Evolutionary conservation across 345 rosid species (phyloP).

Genomic region (Eucalyptus microcorys): DNA sequence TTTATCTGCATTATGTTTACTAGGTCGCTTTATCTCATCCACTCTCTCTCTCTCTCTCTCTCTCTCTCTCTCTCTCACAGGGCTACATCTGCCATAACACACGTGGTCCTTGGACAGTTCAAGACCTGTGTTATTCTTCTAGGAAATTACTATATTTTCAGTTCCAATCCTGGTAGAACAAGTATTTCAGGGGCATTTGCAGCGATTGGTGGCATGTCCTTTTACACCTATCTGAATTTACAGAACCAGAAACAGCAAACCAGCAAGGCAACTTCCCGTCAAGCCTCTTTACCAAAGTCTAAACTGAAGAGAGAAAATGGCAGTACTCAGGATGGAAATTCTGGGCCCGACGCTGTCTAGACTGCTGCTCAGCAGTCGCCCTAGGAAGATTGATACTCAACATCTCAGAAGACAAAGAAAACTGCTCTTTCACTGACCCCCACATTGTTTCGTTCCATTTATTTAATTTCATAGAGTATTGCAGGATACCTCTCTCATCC

Average conservation of each 20-base stretch:
- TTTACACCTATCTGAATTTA: slow-evolving; percentile 46
- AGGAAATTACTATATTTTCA: slow-evolving; percentile 47
- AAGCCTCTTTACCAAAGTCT: slow-evolving; percentile 18
- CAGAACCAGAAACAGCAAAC: slow-evolving; percentile 13
- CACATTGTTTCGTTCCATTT: background rate
- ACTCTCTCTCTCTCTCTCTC: background rate
- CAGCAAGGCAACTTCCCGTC: slow-evolving; percentile 12
- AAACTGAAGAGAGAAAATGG: slow-evolving; percentile 36
- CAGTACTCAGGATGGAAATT: slow-evolving; percentile 13
- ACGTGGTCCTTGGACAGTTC: slow-evolving; percentile 73
- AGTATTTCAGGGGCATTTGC: slow-evolving; percentile 54
- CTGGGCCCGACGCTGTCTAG: background rate
- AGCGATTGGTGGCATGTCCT: slow-evolving; percentile 61
- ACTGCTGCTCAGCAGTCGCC: background rate
- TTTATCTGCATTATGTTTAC: background rate
- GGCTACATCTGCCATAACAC: slow-evolving; percentile 68
- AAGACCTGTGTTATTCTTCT: slow-evolving; percentile 65
- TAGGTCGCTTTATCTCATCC: background rate
- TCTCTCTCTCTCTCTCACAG: slow-evolving; percentile 7
- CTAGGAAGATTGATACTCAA: background rate
- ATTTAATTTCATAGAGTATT: background rate
- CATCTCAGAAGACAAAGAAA: background rate
- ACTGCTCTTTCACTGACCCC: background rate
- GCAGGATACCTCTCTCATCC: background rate
- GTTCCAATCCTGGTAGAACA: slow-evolving; percentile 51